Percentiles rank a stretch among this genome's conserved stretches.
Evolutionary conservation across 768 basidiomycete genomes (phyloP).

Genomic region (Leucocoprinus birnbaumii): DNA sequence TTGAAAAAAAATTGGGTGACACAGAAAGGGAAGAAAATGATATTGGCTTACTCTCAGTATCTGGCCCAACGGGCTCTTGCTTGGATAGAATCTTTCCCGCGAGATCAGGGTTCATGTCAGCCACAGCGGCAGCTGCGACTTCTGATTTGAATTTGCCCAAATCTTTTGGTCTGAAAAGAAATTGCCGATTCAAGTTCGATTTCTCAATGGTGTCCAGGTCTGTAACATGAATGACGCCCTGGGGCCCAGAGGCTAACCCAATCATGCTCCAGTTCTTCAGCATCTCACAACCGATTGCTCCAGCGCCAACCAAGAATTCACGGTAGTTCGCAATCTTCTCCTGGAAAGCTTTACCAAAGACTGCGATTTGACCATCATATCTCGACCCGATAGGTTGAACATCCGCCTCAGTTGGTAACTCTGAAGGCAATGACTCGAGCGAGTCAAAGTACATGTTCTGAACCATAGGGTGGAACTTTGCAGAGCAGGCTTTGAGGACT

Average conservation of each 20-base stretch:
- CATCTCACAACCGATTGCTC: constrained; percentile 99
- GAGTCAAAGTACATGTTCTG: constrained; percentile 98
- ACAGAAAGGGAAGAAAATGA: not conserved
- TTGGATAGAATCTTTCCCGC: constrained; percentile 81
- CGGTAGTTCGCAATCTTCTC: constrained; percentile 84
- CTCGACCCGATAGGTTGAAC: constrained; percentile 79
- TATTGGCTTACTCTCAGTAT: constrained; percentile 80
- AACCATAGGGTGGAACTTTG: constrained; percentile 96
- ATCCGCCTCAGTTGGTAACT: constrained; percentile 77
- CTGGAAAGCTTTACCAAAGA: constrained; percentile 93
- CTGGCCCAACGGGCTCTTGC: constrained; percentile 91
- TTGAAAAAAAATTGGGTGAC: constrained; percentile 25
- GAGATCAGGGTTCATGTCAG: constrained; percentile 94
- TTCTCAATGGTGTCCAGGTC: constrained; percentile 99
- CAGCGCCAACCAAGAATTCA: constrained; percentile 97
- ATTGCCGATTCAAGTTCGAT: constrained; percentile 96
- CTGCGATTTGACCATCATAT: constrained; percentile 94
- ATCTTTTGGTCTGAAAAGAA: constrained; percentile 95
- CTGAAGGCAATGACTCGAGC: constrained; percentile 84
- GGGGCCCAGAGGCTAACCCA: constrained; percentile 79
- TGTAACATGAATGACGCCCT: constrained; percentile 87
- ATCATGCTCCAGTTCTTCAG: constrained; percentile 99
- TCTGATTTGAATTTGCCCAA: constrained; percentile 97
- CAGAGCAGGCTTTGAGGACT: constrained; percentile 93
- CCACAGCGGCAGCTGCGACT: constrained; percentile 85